Conservation (phyloP, 2,329 filamentous ascomycete genomes). For the Neonectria coccinea region DNA sequence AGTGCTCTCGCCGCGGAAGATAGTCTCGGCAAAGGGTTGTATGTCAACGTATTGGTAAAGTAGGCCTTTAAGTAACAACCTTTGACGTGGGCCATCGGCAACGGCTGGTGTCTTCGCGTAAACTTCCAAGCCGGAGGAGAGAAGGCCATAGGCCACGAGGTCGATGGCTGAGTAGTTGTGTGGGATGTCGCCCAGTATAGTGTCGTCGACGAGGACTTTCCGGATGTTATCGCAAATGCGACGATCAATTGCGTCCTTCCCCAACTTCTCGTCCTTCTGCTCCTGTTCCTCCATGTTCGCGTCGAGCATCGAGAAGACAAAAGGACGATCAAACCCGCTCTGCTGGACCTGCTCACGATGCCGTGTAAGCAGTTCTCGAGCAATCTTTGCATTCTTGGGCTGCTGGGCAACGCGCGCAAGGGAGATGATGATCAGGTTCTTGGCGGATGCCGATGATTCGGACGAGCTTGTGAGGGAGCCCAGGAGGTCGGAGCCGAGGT, state of each 20-base stretch:
- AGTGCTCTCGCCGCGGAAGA: conserved; percentile 18
- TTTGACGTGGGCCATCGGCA: conserved; percentile 11
- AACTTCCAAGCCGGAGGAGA: conserved; percentile 35
- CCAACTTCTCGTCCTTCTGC: conserved; percentile 26
- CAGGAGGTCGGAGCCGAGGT: conserved; percentile 36
- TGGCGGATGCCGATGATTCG: conserved; percentile 15
- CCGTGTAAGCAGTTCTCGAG: conserved; percentile 28
- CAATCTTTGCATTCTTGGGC: conserved; percentile 31
- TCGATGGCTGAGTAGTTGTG: conserved; percentile 36
- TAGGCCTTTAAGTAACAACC: conserved; percentile 32
- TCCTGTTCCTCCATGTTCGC: conserved; percentile 31
- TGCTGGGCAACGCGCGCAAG: conserved; percentile 38
- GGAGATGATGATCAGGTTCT: conserved; percentile 33
- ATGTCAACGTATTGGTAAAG: conserved; percentile 38
- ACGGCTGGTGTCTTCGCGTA: conserved; percentile 30
- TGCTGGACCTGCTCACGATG: conserved; percentile 13
- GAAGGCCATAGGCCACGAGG: conserved; percentile 38
- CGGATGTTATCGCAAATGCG: conserved; percentile 28
- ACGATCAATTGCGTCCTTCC: conserved; percentile 6
- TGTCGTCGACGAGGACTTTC: conserved; percentile 21
- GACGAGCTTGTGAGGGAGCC: conserved; percentile 6
- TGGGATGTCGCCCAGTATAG: conserved; percentile 25
- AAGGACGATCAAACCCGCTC: conserved; percentile 16
- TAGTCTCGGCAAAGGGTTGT: conserved; percentile 32
- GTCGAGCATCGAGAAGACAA: conserved; percentile 38